Evolutionary conservation across 345 rosid species (phyloP).

Genomic region (Heritiera littoralis): DNA sequence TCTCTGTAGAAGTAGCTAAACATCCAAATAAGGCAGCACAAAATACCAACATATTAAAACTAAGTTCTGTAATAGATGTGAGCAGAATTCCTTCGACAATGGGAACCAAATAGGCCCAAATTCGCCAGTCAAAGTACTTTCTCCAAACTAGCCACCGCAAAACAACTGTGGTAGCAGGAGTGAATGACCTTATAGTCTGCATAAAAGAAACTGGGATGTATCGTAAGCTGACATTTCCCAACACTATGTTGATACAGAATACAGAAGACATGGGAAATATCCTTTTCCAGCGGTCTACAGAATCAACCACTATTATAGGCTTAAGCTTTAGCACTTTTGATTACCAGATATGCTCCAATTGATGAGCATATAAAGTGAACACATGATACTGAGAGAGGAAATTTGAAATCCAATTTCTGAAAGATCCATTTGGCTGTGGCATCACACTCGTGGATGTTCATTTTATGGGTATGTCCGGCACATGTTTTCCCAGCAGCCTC

Average conservation of each 20-base stretch:
- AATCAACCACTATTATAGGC: too few relatives aligned
- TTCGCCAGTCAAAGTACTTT: constrained; percentile 94
- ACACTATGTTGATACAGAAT: too few relatives aligned
- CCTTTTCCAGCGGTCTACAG: too few relatives aligned
- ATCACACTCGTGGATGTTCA: constrained; percentile 87
- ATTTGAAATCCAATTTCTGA: constrained; percentile 94
- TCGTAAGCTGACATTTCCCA: too few relatives aligned
- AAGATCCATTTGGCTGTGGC: constrained; percentile 83
- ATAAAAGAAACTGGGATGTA: too few relatives aligned
- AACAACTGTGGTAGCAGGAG: too few relatives aligned
- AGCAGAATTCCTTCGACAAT: constrained; percentile 98
- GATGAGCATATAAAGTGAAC: too few relatives aligned
- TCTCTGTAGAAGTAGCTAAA: constrained; percentile 99
- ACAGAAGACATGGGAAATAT: too few relatives aligned
- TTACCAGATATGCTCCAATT: too few relatives aligned
- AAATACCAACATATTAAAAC: constrained; percentile 93
- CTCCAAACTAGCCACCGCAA: constrained; percentile 98
- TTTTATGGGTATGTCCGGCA: constrained; percentile 95
- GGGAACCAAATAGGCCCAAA: constrained; percentile 94
- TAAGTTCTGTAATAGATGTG: constrained; percentile 91
- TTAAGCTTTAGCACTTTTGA: too few relatives aligned
- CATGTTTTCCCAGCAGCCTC: constrained; percentile 67
- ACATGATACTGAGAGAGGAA: too few relatives aligned
- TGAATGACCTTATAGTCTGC: too few relatives aligned
- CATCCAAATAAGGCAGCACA: constrained; percentile 98